phyloP scores from a whole-genome alignment of 2,329 filamentous ascomycete genomes.

The Cercospora sesami region DNA sequence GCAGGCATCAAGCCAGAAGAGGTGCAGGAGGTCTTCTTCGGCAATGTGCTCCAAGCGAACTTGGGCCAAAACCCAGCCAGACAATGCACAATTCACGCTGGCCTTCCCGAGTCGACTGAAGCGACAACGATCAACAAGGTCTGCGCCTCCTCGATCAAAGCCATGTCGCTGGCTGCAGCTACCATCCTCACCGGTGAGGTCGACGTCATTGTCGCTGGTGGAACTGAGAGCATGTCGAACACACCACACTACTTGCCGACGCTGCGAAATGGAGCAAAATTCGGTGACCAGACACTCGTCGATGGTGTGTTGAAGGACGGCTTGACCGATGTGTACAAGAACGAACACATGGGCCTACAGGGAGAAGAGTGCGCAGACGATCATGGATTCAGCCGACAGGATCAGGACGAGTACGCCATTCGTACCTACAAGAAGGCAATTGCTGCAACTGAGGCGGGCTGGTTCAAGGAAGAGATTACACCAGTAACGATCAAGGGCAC shows the following conservation, averaged over 20 bases:
- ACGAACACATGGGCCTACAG: conserved; percentile 94
- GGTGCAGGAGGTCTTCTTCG: conserved; percentile 95
- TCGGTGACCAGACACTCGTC: conserved; percentile 83
- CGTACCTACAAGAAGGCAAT: conserved; percentile 92
- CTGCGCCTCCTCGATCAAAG: conserved; percentile 92
- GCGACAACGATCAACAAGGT: conserved; percentile 98
- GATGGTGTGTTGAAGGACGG: conserved; percentile 95
- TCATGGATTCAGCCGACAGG: conserved; percentile 75
- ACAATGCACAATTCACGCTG: conserved; percentile 87
- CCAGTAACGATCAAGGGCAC: conserved; percentile 85
- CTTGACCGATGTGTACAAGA: conserved; percentile 89
- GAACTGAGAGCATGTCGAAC: conserved; percentile 98
- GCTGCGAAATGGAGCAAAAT: conserved; percentile 86
- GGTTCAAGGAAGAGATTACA: conserved; percentile 82
- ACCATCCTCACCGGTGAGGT: conserved; percentile 97
- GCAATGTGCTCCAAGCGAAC: conserved; percentile 95
- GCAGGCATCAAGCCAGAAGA: conserved; percentile 84
- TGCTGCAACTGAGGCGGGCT: conserved; percentile 75
- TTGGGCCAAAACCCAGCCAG: conserved; percentile 94
- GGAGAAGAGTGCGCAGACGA: conserved; percentile 90
- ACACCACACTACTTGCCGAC: conserved; percentile 90
- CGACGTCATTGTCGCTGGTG: conserved; percentile 87
- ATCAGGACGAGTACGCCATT: conserved; percentile 95
- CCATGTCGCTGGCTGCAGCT: conserved; percentile 89
- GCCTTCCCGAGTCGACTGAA: conserved; percentile 74